Conservation (phyloP, 2,329 filamentous ascomycete species). For the Penicillium sp. region DNA sequence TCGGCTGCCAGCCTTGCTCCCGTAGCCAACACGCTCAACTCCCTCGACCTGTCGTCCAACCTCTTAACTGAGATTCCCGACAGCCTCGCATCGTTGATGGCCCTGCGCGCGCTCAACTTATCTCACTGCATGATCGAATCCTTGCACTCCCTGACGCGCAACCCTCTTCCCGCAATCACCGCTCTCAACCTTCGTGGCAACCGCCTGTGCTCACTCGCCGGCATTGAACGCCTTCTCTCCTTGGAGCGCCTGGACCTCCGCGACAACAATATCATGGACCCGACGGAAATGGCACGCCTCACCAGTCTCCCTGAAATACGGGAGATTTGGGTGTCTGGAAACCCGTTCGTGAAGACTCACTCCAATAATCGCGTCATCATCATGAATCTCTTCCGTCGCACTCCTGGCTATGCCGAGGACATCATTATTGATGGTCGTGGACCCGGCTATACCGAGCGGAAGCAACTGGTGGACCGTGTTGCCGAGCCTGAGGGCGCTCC, state of each 20-base stretch:
- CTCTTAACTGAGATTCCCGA: conserved; percentile 94
- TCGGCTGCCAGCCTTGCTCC: conserved; percentile 75
- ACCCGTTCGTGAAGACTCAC: conserved; percentile 88
- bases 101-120: conserved; percentile 88
- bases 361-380: conserved; percentile 83
- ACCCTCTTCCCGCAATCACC: conserved; percentile 85
- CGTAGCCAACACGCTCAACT: conserved; percentile 84
- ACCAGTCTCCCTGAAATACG: conserved; percentile 89
- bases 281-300: conserved; percentile 83
- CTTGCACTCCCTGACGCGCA: conserved; percentile 81
- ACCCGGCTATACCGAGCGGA: conserved; percentile 82
- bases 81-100: conserved; percentile 80
- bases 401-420: conserved; percentile 87
- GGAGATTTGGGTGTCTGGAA: conserved; percentile 90
- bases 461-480: conserved; percentile 78
- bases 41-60: conserved; percentile 89
- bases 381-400: conserved; percentile 92
- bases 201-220: conserved; percentile 81
- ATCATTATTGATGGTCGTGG: conserved; percentile 83
- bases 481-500: conserved; percentile 76
- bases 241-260: conserved; percentile 87
- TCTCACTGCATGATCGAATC: conserved; percentile 98
- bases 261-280: conserved; percentile 89
- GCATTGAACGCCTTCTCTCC: conserved; percentile 84
- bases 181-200: conserved; percentile 91